A percentile compares a stretch with the other conserved stretches of the same genome.
Conservation (phyloP, 1,284 basidiomycete genomes). For the Naganishia sp. region DNA sequence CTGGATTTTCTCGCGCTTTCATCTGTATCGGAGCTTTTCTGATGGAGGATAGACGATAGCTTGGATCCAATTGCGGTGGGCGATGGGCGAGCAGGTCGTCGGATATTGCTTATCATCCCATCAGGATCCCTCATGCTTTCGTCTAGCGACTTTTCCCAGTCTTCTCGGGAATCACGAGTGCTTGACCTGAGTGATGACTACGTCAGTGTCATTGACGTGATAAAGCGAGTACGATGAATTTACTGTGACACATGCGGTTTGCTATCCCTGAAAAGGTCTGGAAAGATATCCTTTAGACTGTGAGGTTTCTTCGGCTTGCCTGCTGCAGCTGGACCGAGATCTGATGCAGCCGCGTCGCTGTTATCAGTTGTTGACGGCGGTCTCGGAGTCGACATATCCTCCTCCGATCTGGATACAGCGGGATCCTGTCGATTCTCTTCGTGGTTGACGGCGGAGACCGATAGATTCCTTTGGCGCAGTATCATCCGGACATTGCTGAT, state of each 20-base stretch:
- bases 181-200: background rate
- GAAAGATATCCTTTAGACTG: slow-evolving; percentile 26
- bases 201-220: background rate
- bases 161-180: background rate
- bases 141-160: slow-evolving; percentile 11
- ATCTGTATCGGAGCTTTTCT: no score
- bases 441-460: no score
- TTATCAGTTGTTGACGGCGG: no score
- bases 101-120: background rate
- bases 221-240: background rate
- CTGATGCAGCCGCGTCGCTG: background rate
- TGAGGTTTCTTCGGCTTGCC: slow-evolving; percentile 1
- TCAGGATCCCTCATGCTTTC: slow-evolving; percentile 4
- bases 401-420: no score
- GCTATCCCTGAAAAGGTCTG: slow-evolving; percentile 18
- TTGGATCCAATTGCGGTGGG: slow-evolving; percentile 1
- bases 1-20: no score
- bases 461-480: no score
- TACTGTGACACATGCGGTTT: slow-evolving; percentile 1
- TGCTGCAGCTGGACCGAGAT: background rate
- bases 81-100: background rate
- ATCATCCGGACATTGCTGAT: no score
- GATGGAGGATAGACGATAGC: slow-evolving; percentile 18
- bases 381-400: no score
- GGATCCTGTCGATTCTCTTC: no score